These are phyloP conservation scores for Penicillium janthinellum DNA, from an alignment of 2,329 filamentous ascomycete genomes.

Conservation along the genomic window DNA sequence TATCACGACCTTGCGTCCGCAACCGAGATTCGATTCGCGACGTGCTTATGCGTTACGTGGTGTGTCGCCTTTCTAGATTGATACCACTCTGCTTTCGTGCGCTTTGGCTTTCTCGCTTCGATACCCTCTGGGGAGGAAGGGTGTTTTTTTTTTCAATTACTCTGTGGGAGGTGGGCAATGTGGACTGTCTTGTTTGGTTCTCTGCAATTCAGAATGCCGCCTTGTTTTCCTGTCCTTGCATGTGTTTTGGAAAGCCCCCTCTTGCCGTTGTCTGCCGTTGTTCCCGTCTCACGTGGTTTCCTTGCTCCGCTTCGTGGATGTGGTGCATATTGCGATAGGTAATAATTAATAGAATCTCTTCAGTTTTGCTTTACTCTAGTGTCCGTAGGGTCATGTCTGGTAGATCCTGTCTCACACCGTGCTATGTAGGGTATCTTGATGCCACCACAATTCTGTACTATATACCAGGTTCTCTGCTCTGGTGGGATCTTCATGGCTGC, in stretches of 20 bases:
- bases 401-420: too few relatives aligned
- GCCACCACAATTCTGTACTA: too few relatives aligned
- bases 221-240: neutral
- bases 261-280: constrained; percentile 29
- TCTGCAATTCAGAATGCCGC: neutral
- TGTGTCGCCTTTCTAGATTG: constrained; percentile 32
- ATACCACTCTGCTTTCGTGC: constrained; percentile 34
- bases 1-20: constrained; percentile 36
- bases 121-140: constrained; percentile 39
- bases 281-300: constrained; percentile 23
- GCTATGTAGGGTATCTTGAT: too few relatives aligned
- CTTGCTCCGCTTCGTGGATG: constrained; percentile 21
- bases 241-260: constrained; percentile 9
- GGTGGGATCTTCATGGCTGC: neutral
- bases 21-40: constrained; percentile 35
- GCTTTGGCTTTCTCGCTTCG: constrained; percentile 32
- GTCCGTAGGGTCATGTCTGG: neutral
- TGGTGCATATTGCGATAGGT: constrained; percentile 37
- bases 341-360: constrained; percentile 43
- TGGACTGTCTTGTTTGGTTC: neutral
- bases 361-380: constrained; percentile 25
- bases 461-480: neutral
- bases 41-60: constrained; percentile 34
- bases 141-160: constrained; percentile 23
- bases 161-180: neutral